Evolutionary conservation across 257 asterid species (phyloP).

Genomic region (Solanum lycopersicoides): DNA sequence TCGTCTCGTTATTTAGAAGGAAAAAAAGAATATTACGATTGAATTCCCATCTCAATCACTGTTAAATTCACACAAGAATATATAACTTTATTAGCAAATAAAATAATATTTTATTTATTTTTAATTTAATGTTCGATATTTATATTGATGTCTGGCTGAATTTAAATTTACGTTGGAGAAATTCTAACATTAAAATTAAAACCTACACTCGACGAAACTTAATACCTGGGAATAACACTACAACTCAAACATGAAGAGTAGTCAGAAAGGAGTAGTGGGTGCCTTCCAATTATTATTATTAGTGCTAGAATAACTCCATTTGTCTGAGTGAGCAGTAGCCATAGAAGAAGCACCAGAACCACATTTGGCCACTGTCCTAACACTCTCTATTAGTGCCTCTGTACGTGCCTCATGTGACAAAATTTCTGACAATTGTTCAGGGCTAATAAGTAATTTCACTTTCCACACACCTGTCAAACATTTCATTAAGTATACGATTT

Average conservation of each 20-base stretch:
- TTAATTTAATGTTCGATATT: neutral
- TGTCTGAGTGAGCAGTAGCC: constrained; percentile 12
- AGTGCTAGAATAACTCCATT: constrained; percentile 14
- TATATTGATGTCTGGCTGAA: neutral
- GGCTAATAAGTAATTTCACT: constrained; percentile 39
- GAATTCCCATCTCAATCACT: neutral
- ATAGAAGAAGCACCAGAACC: constrained; percentile 1
- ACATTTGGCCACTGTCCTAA: constrained; percentile 46
- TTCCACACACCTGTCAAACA: constrained; percentile 28
- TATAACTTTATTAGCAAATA: neutral
- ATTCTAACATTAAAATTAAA: neutral
- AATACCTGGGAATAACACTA: neutral
- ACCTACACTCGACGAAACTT: neutral
- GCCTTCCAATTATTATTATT: neutral
- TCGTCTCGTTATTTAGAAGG: too few species aligned
- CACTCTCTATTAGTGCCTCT: constrained; percentile 45
- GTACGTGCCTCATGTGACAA: constrained; percentile 45
- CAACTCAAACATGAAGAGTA: neutral
- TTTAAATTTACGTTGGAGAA: neutral
- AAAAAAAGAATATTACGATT: too few species aligned
- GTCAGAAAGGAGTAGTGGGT: neutral
- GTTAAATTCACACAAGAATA: neutral
- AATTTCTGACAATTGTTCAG: constrained; percentile 46
- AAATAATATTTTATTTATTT: neutral
- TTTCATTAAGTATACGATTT: neutral